Evolutionary conservation across 2,329 filamentous ascomycete genomes (phyloP), one percentile per base, ranked within the genome.

Genomic region (Tolypocladium pustulatum): DNA sequence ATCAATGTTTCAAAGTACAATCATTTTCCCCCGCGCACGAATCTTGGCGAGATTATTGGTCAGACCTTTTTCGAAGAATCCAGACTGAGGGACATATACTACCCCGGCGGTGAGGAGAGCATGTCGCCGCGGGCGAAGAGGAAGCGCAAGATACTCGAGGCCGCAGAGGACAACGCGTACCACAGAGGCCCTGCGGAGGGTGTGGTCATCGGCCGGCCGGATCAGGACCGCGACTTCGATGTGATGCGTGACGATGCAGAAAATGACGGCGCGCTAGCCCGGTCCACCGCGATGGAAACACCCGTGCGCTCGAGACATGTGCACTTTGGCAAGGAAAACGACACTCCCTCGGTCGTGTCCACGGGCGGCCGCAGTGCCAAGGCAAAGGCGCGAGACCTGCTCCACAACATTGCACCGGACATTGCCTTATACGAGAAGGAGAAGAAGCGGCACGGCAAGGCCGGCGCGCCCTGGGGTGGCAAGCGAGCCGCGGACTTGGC

Each of bases 381-480:
- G 71, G 86, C 88, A 46, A 88, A 89, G 67, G 94, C 94, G 15
- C 76, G 88, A n/a, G 83, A 86, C 38, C 86, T 84, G 63, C 75
- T 97, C 9, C 90, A 94, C 57, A 82, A 84, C 40, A 78, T 93
- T 59, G 91, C 90, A 0, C 83, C 87, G 0, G 94, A 99, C 68
- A 91, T 97, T 67, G 88, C 87, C 2, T 77, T 95, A 37, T 99
- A 94, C 67, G 89, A 97, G 68, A 96, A 94, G 69, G 94, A 99
- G 74, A 91, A 84, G 77, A 97, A 96, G 75, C 85, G 94, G 25
- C 72, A 75, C 8, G 68, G 69, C 61, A 84, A 80, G 62, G 73
- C 76, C 55, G 77, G 69, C 3, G 72, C 73, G 2, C 77, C 80
- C 0, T 87, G 83, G 78, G 84, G 85, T 30, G 84, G 84, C 27